phyloP scores from a whole-genome alignment of 1,284 basidiomycete species.

The Phenoliferia sp. region DNA sequence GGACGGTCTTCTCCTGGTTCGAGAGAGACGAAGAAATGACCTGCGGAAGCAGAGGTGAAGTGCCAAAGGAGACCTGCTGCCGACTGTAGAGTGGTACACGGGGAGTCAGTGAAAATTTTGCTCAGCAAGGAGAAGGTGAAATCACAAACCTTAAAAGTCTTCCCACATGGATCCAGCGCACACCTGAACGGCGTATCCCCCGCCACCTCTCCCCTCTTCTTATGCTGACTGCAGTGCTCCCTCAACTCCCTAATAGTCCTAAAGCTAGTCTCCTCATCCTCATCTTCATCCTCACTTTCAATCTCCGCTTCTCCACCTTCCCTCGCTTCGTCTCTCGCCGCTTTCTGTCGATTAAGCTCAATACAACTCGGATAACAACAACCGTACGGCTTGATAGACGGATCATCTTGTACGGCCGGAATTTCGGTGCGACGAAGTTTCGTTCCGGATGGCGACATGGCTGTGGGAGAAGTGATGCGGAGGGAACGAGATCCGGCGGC shows the following conservation, averaged over 20 bases:
- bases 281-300: conserved; percentile 1
- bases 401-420: conserved; percentile 32
- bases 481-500: not conserved
- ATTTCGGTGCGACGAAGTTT: conserved; percentile 16
- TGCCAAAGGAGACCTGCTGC: conserved; percentile 33
- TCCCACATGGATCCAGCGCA: conserved; percentile 32
- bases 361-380: conserved; percentile 22
- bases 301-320: not conserved
- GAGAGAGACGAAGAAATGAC: conserved; percentile 29
- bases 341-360: not conserved
- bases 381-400: conserved; percentile 25
- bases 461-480: not conserved
- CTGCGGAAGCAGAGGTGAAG: conserved; percentile 37
- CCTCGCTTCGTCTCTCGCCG: not conserved
- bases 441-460: not conserved
- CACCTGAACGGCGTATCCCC: conserved; percentile 30
- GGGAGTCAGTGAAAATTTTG: not conserved
- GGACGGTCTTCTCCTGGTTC: conserved; percentile 25
- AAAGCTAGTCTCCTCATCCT: conserved; percentile 6
- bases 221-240: conserved; percentile 22
- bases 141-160: conserved; percentile 30
- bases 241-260: conserved; percentile 31
- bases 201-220: not conserved
- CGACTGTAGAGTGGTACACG: conserved; percentile 27
- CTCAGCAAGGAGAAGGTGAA: not conserved